Conservation (phyloP, 2,329 filamentous ascomycete species). For the Atkinsonella texensis region DNA sequence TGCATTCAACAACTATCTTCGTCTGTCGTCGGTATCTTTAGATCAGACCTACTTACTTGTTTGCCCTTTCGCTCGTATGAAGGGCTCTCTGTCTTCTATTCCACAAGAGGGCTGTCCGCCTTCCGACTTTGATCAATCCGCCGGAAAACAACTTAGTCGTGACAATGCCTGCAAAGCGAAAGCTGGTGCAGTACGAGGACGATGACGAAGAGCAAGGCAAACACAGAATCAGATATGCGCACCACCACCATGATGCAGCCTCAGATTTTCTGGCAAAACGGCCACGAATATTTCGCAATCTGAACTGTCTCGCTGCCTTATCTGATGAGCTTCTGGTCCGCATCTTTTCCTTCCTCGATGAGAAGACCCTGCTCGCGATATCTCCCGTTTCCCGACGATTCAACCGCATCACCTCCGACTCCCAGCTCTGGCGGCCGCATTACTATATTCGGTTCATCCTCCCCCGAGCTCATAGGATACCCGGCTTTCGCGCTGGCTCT, state of each 20-base stretch:
- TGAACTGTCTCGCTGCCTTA: constrained; percentile 57
- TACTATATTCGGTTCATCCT: constrained; percentile 84
- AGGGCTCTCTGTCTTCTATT: not conserved
- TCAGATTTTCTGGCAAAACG: not conserved
- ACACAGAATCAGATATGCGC: not conserved
- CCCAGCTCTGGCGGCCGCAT: constrained; percentile 79
- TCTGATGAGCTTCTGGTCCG: constrained; percentile 84
- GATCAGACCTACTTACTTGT: no score
- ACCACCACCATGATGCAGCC: not conserved
- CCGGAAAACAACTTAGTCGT: not conserved
- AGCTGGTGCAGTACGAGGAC: constrained; percentile 7
- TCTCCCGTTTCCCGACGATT: constrained; percentile 64
- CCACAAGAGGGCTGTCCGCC: not conserved
- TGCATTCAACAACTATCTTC: no score
- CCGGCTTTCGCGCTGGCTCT: constrained; percentile 41
- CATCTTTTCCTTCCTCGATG: constrained; percentile 65
- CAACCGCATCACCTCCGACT: constrained; percentile 60
- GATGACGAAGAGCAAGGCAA: not conserved
- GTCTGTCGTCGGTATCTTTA: no score
- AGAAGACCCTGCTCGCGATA: constrained; percentile 51
- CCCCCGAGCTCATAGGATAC: constrained; percentile 65
- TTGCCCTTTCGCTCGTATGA: not conserved
- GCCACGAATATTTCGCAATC: not conserved
- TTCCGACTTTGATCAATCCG: not conserved
- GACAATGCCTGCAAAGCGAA: constrained; percentile 17